Evolutionary conservation across 2,329 filamentous ascomycete genomes (phyloP), one percentile per base, ranked within the genome.

Genomic region (Parastagonospora nodorum): DNA sequence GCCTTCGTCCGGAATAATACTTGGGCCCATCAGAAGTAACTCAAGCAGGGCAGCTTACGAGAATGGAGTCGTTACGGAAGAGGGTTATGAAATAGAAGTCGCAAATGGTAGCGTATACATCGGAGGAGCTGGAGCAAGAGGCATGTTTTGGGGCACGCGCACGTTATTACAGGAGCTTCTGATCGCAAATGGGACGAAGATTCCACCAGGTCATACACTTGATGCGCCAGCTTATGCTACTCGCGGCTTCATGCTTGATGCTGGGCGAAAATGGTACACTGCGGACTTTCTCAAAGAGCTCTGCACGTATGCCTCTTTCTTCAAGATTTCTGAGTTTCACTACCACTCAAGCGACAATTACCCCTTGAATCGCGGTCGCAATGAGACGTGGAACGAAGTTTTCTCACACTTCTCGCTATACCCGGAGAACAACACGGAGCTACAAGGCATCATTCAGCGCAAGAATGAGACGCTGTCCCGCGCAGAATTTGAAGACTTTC

Each of bases 331-430:
- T 10, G 77, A 79, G 55, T 80, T 81, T 42, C 78, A 80, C 48
- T 79, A 79, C 54, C 78, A 80, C 55, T 74, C 75, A 6, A 78
- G 76, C 59, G 78, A 81, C 63, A 80, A 80, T 53, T 78, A 78
- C 51, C 77, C 77, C 0, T 56, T 80, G 36, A 80, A 78, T 50
- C 73, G 77, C 7, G 77, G 78, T 1, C 73, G 64, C 41, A 80
- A 80, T 43, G 73, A 75, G 36, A 77, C 77, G 0, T 80, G 77
- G 76, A 57, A 69, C 24, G 53, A 78, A 4, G 75, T 81, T 7
- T 80, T 78, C 53, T 75, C 75, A 0, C 75, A 77, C 38, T 79
- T 78, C 49, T 76, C 73, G 1, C 69, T 78, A 0, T 71, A 65
- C 5, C 73, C 75, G 0, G 71, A 75, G 51, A 30, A 49, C 9